These are phyloP conservation scores for Lachancea lanzarotensis DNA, from an alignment of 805 yeast genomes.

Conservation along the genomic window DNA sequence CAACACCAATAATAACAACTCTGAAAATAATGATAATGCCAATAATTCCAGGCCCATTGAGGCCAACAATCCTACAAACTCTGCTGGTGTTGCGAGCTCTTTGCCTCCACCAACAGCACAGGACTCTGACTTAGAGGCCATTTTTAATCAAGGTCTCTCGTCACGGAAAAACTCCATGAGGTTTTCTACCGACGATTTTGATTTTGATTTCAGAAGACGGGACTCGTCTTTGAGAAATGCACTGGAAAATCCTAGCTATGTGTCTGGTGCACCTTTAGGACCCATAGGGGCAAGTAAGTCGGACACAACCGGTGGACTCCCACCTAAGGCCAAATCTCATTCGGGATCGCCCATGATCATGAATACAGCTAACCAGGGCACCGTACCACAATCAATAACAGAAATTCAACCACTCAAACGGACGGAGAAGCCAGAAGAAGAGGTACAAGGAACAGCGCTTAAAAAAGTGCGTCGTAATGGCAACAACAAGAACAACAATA, in stretches of 20 bases:
- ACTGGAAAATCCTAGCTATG: conserved; percentile 14
- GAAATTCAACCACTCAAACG: not conserved
- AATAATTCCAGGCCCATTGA: not conserved
- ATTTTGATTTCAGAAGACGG: conserved; percentile 29
- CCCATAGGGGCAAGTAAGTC: conserved; percentile 8
- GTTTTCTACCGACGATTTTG: conserved; percentile 28
- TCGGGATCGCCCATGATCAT: conserved; percentile 4
- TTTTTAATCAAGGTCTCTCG: conserved; percentile 9
- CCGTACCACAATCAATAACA: conserved; percentile 6
- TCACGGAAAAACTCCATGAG: conserved; percentile 30
- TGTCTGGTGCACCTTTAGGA: conserved; percentile 16
- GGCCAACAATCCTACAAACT: not conserved
- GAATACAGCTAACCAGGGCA: conserved; percentile 1
- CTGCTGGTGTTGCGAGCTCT: not conserved
- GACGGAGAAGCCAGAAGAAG: not conserved
- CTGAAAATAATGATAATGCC: conserved; percentile 12
- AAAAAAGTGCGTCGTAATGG: conserved; percentile 1
- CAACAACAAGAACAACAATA: conserved; percentile 1
- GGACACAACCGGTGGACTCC: not conserved
- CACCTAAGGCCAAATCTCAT: conserved; percentile 4
- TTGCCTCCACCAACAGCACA: conserved; percentile 4
- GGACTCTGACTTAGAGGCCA: conserved; percentile 9
- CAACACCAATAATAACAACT: not conserved
- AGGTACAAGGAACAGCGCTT: not conserved
- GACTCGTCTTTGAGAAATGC: conserved; percentile 27